phyloP scores from a whole-genome alignment of 352 stramenopile species.

The Globisporangium heterothallicum region DNA sequence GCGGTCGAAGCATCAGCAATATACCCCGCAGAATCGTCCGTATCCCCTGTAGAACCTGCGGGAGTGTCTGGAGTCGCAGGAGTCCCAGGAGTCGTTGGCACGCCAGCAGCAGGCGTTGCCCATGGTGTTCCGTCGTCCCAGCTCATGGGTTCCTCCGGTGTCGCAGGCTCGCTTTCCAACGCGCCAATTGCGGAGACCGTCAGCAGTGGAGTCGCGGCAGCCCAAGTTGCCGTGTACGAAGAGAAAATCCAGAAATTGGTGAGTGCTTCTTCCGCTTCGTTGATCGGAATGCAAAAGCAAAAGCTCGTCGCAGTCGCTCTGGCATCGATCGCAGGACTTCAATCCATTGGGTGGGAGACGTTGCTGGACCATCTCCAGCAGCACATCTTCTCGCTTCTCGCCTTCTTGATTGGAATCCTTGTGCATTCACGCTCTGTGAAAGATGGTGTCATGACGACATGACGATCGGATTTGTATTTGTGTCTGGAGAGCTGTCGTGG shows the following conservation, averaged over 20 bases:
- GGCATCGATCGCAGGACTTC: slow-evolving; percentile 4
- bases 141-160: slow-evolving; percentile 4
- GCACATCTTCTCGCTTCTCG: slow-evolving; percentile 11
- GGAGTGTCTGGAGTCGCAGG: slow-evolving; percentile 2
- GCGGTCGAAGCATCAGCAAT: slow-evolving; percentile 10
- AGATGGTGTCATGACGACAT: background rate
- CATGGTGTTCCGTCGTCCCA: background rate
- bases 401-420: slow-evolving; percentile 6
- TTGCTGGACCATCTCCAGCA: slow-evolving; percentile 3
- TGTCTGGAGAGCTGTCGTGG: no score
- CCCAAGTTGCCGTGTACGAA: slow-evolving; percentile 66
- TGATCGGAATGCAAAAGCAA: background rate
- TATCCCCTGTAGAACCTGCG: background rate
- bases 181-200: slow-evolving; percentile 9
- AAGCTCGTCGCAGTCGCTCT: slow-evolving; percentile 5
- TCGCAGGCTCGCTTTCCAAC: slow-evolving; percentile 6
- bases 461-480: slow-evolving; percentile 1
- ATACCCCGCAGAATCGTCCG: background rate
- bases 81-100: slow-evolving; percentile 7
- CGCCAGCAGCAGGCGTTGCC: background rate
- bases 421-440: slow-evolving; percentile 1
- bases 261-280: slow-evolving; percentile 13
- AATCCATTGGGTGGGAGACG: slow-evolving; percentile 2
- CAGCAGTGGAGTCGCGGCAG: slow-evolving; percentile 37
- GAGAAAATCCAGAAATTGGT: slow-evolving; percentile 68